Conservation (phyloP, 495 filamentous ascomycete species). For the Bacidia gigantensis region DNA sequence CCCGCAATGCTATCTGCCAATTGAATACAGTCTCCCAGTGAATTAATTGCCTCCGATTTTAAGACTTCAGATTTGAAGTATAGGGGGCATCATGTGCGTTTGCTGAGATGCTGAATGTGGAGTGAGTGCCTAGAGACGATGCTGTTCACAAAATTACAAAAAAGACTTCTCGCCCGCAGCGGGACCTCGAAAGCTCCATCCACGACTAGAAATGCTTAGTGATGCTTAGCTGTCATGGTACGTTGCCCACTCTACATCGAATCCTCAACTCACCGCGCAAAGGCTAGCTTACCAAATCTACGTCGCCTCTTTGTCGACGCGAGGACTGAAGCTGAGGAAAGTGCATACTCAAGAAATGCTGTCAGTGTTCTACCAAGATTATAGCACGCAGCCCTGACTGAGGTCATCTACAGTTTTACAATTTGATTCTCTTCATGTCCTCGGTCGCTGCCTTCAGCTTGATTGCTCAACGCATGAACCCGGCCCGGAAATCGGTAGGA, state of each 20-base stretch:
- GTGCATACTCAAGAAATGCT: slow-evolving; percentile 82
- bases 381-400: background rate
- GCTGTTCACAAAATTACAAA: background rate
- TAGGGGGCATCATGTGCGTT: too few species aligned
- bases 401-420: slow-evolving; percentile 64
- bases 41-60: too few species aligned
- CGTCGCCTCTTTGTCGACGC: slow-evolving; percentile 94
- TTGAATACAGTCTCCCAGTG: too few species aligned
- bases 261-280: background rate
- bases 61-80: too few species aligned
- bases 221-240: background rate
- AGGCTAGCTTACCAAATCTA: slow-evolving; percentile 88
- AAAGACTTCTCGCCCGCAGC: background rate
- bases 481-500: slow-evolving; percentile 23
- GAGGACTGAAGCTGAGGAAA: slow-evolving; percentile 83
- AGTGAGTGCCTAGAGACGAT: background rate
- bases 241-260: too few species aligned
- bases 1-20: too few species aligned
- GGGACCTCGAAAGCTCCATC: background rate
- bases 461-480: slow-evolving; percentile 62
- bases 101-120: background rate
- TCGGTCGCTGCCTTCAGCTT: slow-evolving; percentile 88
- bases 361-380: slow-evolving; percentile 20
- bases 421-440: slow-evolving; percentile 87
- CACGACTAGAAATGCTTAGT: background rate